phyloP scores from a whole-genome alignment of 2,329 filamentous ascomycete genomes.

The Diaporthe eres region DNA sequence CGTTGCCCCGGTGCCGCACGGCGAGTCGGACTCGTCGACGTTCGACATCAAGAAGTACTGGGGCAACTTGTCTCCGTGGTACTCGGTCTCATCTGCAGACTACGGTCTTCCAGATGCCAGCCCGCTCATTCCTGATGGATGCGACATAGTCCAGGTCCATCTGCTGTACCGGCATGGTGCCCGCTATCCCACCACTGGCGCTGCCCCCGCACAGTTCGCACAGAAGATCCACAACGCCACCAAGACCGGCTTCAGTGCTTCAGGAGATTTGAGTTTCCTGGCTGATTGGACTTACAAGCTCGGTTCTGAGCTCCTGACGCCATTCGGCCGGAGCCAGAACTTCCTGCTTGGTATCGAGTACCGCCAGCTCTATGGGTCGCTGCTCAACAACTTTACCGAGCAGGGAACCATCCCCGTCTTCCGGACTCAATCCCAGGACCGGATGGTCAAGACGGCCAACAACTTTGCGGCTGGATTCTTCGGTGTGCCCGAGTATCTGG shows the following conservation, averaged over 20 bases:
- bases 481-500: conserved; percentile 51
- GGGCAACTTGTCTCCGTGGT: conserved; percentile 53
- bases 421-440: conserved; percentile 51
- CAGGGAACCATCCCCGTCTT: conserved; percentile 56
- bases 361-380: conserved; percentile 57
- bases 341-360: conserved; percentile 57
- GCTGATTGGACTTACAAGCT: conserved; percentile 53
- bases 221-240: conserved; percentile 52
- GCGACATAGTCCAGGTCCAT: conserved; percentile 51
- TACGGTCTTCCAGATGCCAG: conserved; percentile 50
- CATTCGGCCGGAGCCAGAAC: conserved; percentile 57
- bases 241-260: conserved; percentile 50
- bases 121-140: conserved; percentile 49
- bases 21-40: conserved; percentile 43
- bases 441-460: conserved; percentile 52
- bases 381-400: conserved; percentile 59
- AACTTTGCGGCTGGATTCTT: conserved; percentile 53
- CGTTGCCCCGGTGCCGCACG: conserved; percentile 47
- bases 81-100: conserved; percentile 51
- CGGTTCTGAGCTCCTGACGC: conserved; percentile 53
- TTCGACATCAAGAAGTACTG: conserved; percentile 52
- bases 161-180: conserved; percentile 52
- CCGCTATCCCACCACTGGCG: conserved; percentile 50
- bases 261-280: conserved; percentile 49
- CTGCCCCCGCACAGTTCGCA: conserved; percentile 49